Percentiles rank a stretch among this genome's conserved stretches.
These are phyloP conservation scores for Dichomitus squalens DNA, from an alignment of 1,284 basidiomycete genomes.

Conservation along the genomic window DNA sequence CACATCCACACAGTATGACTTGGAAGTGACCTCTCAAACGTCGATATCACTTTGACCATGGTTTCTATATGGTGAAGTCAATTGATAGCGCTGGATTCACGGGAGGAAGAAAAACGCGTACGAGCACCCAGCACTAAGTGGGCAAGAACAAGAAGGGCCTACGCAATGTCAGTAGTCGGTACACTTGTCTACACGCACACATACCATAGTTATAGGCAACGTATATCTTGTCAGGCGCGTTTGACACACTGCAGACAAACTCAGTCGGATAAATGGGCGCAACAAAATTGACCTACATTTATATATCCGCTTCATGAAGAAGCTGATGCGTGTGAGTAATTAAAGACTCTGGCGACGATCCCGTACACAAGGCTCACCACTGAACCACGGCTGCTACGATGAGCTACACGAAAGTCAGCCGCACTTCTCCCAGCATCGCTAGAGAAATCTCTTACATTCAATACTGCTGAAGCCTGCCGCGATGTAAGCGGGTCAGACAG, in stretches of 20 bases:
- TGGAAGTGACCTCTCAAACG: constrained; percentile 13
- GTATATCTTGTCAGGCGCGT: constrained; percentile 12
- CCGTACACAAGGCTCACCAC: constrained; percentile 2
- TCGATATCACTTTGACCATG: constrained; percentile 18
- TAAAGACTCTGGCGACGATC: not conserved
- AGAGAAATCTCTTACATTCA: constrained; percentile 9
- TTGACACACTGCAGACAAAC: constrained; percentile 12
- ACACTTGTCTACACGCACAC: too few species aligned
- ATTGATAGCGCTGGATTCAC: too few species aligned
- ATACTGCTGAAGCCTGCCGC: constrained; percentile 9
- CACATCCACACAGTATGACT: too few species aligned
- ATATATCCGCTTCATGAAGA: constrained; percentile 24
- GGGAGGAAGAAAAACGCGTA: not conserved
- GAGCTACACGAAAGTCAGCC: constrained; percentile 9
- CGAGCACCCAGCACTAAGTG: constrained; percentile 19
- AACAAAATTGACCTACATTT: constrained; percentile 4
- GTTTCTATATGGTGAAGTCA: constrained; percentile 9
- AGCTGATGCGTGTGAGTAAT: constrained; percentile 1
- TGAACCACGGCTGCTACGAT: constrained; percentile 20
- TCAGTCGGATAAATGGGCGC: not conserved
- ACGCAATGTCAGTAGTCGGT: not conserved
- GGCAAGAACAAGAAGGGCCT: constrained; percentile 17
- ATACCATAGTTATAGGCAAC: constrained; percentile 17
- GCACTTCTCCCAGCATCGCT: too few species aligned
- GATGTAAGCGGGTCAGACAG: not conserved